Percentiles rank a stretch among this genome's conserved stretches.
Conservation (phyloP, 2,329 filamentous ascomycete species). For the Pestalotiopsis sp. region DNA sequence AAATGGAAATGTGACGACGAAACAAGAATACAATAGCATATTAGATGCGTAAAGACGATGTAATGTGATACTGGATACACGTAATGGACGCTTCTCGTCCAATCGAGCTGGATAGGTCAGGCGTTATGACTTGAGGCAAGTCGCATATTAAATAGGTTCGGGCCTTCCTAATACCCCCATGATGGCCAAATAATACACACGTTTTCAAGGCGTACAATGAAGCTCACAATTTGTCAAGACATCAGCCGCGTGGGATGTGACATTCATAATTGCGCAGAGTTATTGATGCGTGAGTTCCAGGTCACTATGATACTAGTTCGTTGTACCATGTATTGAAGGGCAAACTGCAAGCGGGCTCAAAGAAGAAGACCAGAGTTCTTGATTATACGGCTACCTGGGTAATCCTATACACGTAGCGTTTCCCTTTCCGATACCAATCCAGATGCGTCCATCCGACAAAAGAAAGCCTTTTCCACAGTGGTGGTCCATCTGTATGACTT, state of each 20-base stretch:
- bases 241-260: too few relatives aligned
- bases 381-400: background rate
- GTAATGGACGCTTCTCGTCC: background rate
- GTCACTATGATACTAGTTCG: background rate
- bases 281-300: too few relatives aligned
- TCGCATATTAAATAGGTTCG: too few relatives aligned
- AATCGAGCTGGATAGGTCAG: background rate
- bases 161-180: too few relatives aligned
- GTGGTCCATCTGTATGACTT: background rate
- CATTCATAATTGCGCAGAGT: too few relatives aligned
- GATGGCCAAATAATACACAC: too few relatives aligned
- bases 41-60: background rate
- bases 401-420: background rate
- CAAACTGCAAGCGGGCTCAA: background rate
- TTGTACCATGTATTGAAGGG: background rate
- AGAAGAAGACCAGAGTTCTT: background rate
- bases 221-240: too few relatives aligned
- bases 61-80: background rate
- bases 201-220: too few relatives aligned
- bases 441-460: background rate
- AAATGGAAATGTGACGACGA: slow-evolving; percentile 6
- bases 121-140: too few relatives aligned
- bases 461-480: background rate
- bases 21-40: background rate
- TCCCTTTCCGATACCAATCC: background rate